phyloP scores from a whole-genome alignment of 1,139 yeast species.

The Kodamaea anthophila region DNA sequence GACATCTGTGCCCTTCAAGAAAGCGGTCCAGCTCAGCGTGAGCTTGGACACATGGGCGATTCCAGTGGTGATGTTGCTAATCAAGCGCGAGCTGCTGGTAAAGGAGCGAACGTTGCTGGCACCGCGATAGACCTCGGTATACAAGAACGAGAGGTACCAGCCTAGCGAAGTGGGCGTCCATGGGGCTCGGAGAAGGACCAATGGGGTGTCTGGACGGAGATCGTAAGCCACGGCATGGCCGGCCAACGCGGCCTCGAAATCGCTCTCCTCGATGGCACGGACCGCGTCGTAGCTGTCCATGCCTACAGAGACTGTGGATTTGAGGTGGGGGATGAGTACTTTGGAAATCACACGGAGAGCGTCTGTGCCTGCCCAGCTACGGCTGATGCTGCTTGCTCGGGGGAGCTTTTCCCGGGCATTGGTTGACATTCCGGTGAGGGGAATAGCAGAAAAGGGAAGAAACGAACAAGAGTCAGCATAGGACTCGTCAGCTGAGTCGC shows the following conservation, averaged over 20 bases:
- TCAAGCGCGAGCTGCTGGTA: slow-evolving; percentile 23
- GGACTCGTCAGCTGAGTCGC: slow-evolving; percentile 10
- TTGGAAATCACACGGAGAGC: slow-evolving; percentile 42
- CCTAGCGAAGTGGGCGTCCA: slow-evolving; percentile 67
- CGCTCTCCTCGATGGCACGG: slow-evolving; percentile 30
- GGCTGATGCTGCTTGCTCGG: slow-evolving; percentile 40
- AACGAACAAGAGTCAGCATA: slow-evolving; percentile 10
- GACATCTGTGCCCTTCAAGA: slow-evolving; percentile 14
- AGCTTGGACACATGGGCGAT: slow-evolving; percentile 41
- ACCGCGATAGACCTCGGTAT: slow-evolving; percentile 56
- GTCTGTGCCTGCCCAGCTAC: slow-evolving; percentile 58
- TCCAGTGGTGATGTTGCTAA: slow-evolving; percentile 35
- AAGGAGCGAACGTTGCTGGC: slow-evolving; percentile 21
- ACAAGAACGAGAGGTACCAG: slow-evolving; percentile 69
- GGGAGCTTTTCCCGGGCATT: slow-evolving; percentile 57
- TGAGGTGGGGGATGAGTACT: slow-evolving; percentile 35
- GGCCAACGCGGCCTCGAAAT: slow-evolving; percentile 19
- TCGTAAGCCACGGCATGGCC: slow-evolving; percentile 25
- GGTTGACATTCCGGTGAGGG: slow-evolving; percentile 59
- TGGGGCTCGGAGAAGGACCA: slow-evolving; percentile 47
- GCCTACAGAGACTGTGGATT: slow-evolving; percentile 29
- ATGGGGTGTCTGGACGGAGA: slow-evolving; percentile 30
- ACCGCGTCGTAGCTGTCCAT: slow-evolving; percentile 34
- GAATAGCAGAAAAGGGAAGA: slow-evolving; percentile 37
- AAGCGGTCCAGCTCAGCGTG: slow-evolving; percentile 36